Evolutionary conservation across 768 basidiomycete genomes (phyloP).

Genomic region (Tricholoma saponaceum): DNA sequence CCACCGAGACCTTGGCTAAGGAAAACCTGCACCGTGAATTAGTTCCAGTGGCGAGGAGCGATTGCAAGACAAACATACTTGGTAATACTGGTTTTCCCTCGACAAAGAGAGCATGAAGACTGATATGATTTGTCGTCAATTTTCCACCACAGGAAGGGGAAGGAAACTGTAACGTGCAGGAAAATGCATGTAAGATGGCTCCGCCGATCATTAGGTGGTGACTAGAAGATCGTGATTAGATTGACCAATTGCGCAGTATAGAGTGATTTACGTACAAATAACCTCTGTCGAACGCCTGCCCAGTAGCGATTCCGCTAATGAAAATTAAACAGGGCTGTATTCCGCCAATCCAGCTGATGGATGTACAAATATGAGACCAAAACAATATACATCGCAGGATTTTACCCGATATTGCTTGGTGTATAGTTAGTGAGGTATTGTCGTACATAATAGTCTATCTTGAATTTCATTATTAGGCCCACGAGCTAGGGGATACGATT

Average conservation of each 20-base stretch:
- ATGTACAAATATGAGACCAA: neutral
- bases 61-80: constrained; percentile 16
- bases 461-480: neutral
- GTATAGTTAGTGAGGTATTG: constrained; percentile 18
- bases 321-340: constrained; percentile 47
- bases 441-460: constrained; percentile 17
- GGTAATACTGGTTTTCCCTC: constrained; percentile 30
- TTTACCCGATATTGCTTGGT: constrained; percentile 17
- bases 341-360: constrained; percentile 45
- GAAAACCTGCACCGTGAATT: constrained; percentile 34
- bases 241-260: neutral
- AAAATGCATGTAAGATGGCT: constrained; percentile 21
- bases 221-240: constrained; percentile 5
- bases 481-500: neutral
- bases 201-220: constrained; percentile 19
- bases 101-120: constrained; percentile 33
- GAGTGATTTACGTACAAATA: constrained; percentile 32
- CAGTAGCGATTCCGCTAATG: constrained; percentile 40
- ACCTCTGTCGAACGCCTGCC: constrained; percentile 49
- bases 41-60: neutral
- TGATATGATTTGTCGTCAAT: constrained; percentile 3
- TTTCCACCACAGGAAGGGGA: neutral
- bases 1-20: constrained; percentile 11
- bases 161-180: constrained; percentile 15
- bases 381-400: neutral